phyloP scores from a whole-genome alignment of 2,329 filamentous ascomycete genomes.

The Chrysoporthe deuterocubensis region DNA sequence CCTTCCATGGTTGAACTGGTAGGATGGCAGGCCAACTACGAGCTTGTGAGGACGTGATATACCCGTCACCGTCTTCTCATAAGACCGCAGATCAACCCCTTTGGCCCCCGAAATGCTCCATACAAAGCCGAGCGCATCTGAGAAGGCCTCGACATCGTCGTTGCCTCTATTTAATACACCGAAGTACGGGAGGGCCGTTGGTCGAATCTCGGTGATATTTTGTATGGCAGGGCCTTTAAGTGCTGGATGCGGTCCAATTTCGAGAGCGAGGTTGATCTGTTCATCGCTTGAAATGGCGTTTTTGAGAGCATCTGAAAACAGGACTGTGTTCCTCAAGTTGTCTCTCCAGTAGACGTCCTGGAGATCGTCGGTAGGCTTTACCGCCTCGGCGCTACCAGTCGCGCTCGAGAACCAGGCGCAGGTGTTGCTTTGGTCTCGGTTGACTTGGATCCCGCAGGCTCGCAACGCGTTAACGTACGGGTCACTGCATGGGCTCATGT shows the following conservation, averaged over 20 bases:
- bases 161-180: slow-evolving; percentile 31
- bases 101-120: slow-evolving; percentile 20
- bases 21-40: slow-evolving; percentile 24
- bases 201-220: slow-evolving; percentile 31
- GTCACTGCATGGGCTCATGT: slow-evolving; percentile 37
- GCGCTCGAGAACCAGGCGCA: slow-evolving; percentile 34
- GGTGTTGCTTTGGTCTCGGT: neutral
- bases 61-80: slow-evolving; percentile 8
- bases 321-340: slow-evolving; percentile 33
- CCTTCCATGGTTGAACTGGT: slow-evolving; percentile 26
- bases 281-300: slow-evolving; percentile 17
- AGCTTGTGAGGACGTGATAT: slow-evolving; percentile 13
- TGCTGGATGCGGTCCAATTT: slow-evolving; percentile 43
- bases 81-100: slow-evolving; percentile 14
- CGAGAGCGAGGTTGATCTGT: slow-evolving; percentile 30
- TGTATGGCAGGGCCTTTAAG: slow-evolving; percentile 45
- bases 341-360: slow-evolving; percentile 29
- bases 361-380: neutral
- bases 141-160: slow-evolving; percentile 30
- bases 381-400: neutral
- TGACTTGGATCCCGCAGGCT: neutral
- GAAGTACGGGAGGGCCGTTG: slow-evolving; percentile 31
- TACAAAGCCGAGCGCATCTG: slow-evolving; percentile 28
- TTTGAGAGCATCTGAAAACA: slow-evolving; percentile 31
- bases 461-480: slow-evolving; percentile 23